These are phyloP conservation scores for Cotoneaster glaucophyllus DNA, from an alignment of 306 rosid species.

Conservation along the genomic window DNA sequence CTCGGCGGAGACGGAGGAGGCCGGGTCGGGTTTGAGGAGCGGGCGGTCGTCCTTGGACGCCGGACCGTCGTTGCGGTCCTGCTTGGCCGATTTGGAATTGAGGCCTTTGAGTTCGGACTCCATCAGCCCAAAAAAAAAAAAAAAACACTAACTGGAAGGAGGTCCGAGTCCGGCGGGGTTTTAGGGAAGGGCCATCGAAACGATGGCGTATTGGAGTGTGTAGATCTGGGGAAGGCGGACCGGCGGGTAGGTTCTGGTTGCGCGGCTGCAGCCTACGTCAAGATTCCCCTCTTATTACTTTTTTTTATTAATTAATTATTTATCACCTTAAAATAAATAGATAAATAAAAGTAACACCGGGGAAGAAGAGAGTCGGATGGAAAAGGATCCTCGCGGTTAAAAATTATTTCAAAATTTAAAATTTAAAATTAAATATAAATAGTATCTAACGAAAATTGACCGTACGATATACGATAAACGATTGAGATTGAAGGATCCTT, in stretches of 20 bases:
- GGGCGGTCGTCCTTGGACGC: constrained; percentile 54
- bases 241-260: not conserved
- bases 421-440: too few species aligned
- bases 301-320: not conserved
- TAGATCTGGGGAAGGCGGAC: not conserved
- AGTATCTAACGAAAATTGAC: too few species aligned
- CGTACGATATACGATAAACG: too few species aligned
- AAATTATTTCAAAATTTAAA: too few species aligned
- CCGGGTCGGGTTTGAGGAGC: constrained; percentile 55
- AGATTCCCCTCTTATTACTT: not conserved
- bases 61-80: constrained; percentile 13
- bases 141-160: not conserved
- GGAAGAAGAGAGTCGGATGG: not conserved
- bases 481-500: too few species aligned
- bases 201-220: not conserved
- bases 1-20: constrained; percentile 14
- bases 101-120: constrained; percentile 67
- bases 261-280: not conserved
- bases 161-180: not conserved
- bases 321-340: not conserved
- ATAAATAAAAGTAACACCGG: not conserved
- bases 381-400: too few species aligned
- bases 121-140: not conserved
- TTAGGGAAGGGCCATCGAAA: constrained; percentile 8
- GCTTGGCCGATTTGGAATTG: constrained; percentile 31